Conservation (phyloP, 352 stramenopile species). For the Phytophthora lateralis region DNA sequence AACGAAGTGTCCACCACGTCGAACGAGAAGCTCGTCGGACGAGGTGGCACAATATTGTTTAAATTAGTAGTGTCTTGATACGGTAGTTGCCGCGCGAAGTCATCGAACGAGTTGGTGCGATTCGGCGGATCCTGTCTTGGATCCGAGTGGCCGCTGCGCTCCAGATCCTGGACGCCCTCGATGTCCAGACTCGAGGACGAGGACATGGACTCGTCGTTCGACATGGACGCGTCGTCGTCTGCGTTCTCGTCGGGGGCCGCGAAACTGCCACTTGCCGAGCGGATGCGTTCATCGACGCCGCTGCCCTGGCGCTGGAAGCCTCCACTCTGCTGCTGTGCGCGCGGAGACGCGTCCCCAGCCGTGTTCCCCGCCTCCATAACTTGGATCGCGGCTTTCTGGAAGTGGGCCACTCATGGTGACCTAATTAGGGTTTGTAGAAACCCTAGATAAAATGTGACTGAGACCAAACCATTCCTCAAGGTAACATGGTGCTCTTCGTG, state of each 20-base stretch:
- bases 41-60: slow-evolving; percentile 2
- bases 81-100: slow-evolving; percentile 37
- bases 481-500: slow-evolving; percentile 81
- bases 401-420: background rate
- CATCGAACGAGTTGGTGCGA: slow-evolving; percentile 33
- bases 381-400: slow-evolving; percentile 11
- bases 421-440: background rate
- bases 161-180: slow-evolving; percentile 23
- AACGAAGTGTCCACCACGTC: slow-evolving; percentile 23
- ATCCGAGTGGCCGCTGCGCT: slow-evolving; percentile 7
- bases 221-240: slow-evolving; percentile 58
- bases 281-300: slow-evolving; percentile 35
- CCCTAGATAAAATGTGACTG: background rate
- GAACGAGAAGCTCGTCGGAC: slow-evolving; percentile 31
- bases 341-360: slow-evolving; percentile 13
- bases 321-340: slow-evolving; percentile 4
- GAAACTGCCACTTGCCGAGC: slow-evolving; percentile 30
- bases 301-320: slow-evolving; percentile 15
- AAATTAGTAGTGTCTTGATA: slow-evolving; percentile 19
- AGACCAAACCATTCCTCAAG: background rate
- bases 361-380: slow-evolving; percentile 15
- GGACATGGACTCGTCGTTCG: slow-evolving; percentile 66
- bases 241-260: slow-evolving; percentile 13
- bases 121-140: background rate
- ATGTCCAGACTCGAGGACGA: slow-evolving; percentile 52